Base-by-base conservation (phyloP, 2,329 filamentous ascomycete genomes). In the Coniochaeta hoffmannii region DNA sequence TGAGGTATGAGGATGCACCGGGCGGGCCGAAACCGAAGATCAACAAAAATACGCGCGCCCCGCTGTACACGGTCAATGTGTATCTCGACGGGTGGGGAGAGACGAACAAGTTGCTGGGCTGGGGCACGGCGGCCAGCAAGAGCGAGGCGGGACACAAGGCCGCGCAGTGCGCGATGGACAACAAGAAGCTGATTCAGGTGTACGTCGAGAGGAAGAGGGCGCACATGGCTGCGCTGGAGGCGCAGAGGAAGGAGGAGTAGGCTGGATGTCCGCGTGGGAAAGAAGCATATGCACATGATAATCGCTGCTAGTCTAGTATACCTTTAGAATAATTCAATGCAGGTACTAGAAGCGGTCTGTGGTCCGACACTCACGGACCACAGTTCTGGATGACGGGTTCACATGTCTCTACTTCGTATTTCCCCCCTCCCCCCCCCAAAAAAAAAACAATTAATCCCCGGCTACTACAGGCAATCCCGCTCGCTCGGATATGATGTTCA, bases 1-100 rank as follows among this genome's bases (percentile, higher is more conserved):
- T 91, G 14, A 73, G 76, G 14, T 92, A 90, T 64, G 72, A 77
- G 57, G 81, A 87, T 44, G 72, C 82, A 59, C 73, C 72, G 31
- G 68, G 73, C 4, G n/a, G n/a, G n/a, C 75, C 78, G 58, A 75
- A 75, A 38, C 76, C 75, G 52, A 82, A 79, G 63, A 78, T 86
- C 61, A 79, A 75, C 28, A 22, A n/a, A 62, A 71, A 75, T 46
- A 73, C 68, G 14, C 79, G 78, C 1, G 68, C 85, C 28, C 77
- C 80, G 17, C 69, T 85, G 26, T 89, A 81, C 65, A 80, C 77
- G 2, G 77, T 90, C 1, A 86, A 79, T 1, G 77, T 83, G 0
- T 88, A 82, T 62, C 71, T 90, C 28, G 80, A 82, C 19, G 88
- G 87, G 0, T 88, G 85, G 76, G 88, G 87, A 4, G 83, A 87